Evolutionary conservation across 1,139 yeast genomes (phyloP).

Genomic region (Wickerhamomyces sp.): DNA sequence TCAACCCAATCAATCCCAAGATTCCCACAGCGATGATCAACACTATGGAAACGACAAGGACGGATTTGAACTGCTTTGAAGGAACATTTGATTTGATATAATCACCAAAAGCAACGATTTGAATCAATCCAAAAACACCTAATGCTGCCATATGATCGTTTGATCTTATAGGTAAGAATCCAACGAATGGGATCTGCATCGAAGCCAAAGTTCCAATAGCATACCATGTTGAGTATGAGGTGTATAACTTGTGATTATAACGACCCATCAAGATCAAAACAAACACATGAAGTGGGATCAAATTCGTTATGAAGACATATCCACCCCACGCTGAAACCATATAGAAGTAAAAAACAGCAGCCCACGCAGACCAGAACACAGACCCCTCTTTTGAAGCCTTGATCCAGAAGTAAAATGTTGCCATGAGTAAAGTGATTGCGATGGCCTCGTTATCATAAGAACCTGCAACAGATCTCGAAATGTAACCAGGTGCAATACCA

Average conservation of each 20-base stretch:
- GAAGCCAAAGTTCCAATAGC: conserved; percentile 94
- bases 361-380: conserved; percentile 73
- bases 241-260: conserved; percentile 74
- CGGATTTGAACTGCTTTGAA: conserved; percentile 66
- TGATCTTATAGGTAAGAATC: conserved; percentile 92
- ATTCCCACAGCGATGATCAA: conserved; percentile 58
- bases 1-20: conserved; percentile 68
- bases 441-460: conserved; percentile 99
- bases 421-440: conserved; percentile 93
- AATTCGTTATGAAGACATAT: conserved; percentile 94
- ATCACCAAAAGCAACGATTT: conserved; percentile 82
- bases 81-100: conserved; percentile 74
- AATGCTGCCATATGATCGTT: conserved; percentile 98
- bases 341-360: conserved; percentile 90
- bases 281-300: conserved; percentile 93
- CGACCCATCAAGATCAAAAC: conserved; percentile 93
- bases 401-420: conserved; percentile 94
- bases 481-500: conserved; percentile 98
- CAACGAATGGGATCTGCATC: conserved; percentile 99
- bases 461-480: conserved; percentile 97
- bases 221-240: conserved; percentile 96
- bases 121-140: conserved; percentile 94
- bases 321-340: conserved; percentile 99
- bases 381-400: conserved; percentile 90
- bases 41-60: conserved; percentile 57